Base-by-base conservation (phyloP, 805 yeast genomes). In the Wickerhamomyces tratensis region DNA sequence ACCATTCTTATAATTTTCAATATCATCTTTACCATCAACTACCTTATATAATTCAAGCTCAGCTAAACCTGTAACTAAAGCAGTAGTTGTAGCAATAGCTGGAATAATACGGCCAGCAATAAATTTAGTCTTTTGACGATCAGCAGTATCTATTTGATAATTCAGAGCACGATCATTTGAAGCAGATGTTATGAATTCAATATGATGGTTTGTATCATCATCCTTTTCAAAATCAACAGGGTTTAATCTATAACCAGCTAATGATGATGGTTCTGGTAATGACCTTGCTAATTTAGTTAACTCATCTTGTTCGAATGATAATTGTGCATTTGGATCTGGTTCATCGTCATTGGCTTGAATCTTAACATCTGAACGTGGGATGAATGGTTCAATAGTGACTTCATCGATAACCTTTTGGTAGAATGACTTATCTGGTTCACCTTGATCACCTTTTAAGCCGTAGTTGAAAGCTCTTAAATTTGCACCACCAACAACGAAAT, bases 21-120 rank as follows among this genome's bases (percentile, higher is more conserved):
- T 74, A 51, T 81, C 79, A 35, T 70, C 74, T 57, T 82, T 78
- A 13, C 75, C 74, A 56, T 82, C 94, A 38, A 79, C 86, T 49
- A 93, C 91, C 69, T 93, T 93, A 70, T 86, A 85, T 44, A 91
- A 70, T 65, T 93, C 99, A 51, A 93, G 68, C 56, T 94, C 86
- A 25, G 88, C 94, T 56, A 93, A 71, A 39, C 99, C 99, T 7
- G 98, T 86, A 25, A 93, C 98, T 52, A 89, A 69, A 9, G 97
- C 95, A n/a, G 99, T 93, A 2, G 99, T 93, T 3, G 99, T 93
- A 34, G 98, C 98, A 69, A 93, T 93, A 20, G 98, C 98, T 13
- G 99, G 99, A 51, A 93, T 93, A 51, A 93, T 93, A 65, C 94
- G 82, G 39, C 99, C 99, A 7, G 99, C 99, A 61, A 93, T 91